Conservation (phyloP, 805 yeast genomes). For the Ogataea ganodermae region DNA sequence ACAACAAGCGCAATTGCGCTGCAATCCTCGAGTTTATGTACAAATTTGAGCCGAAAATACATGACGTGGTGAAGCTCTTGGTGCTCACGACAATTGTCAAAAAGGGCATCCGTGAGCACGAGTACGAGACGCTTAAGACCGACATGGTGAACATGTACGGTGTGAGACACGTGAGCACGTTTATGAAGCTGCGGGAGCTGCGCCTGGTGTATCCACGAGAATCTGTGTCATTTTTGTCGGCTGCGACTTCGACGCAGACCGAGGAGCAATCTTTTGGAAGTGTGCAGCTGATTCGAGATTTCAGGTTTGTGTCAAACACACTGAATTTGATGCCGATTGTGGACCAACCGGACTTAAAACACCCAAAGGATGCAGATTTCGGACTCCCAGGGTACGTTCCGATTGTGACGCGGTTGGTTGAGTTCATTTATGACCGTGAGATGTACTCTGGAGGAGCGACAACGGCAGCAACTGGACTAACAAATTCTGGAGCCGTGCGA, state of each 20-base stretch:
- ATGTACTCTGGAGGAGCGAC: conserved; percentile 35
- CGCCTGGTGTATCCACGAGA: conserved; percentile 47
- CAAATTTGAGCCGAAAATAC: conserved; percentile 41
- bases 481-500: conserved; percentile 18
- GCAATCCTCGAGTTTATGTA: conserved; percentile 53
- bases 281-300: conserved; percentile 37
- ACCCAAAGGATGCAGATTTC: conserved; percentile 53
- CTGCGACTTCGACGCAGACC: conserved; percentile 9
- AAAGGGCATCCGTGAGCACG: conserved; percentile 69
- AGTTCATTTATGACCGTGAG: conserved; percentile 62
- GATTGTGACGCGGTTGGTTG: conserved; percentile 64
- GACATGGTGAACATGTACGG: conserved; percentile 71
- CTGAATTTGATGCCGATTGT: conserved; percentile 50
- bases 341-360: conserved; percentile 36
- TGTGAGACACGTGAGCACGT: conserved; percentile 44
- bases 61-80: conserved; percentile 52
- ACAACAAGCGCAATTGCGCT: conserved; percentile 38
- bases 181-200: conserved; percentile 51
- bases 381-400: conserved; percentile 87
- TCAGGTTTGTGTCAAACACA: conserved; percentile 37
- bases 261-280: conserved; percentile 15
- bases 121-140: conserved; percentile 53
- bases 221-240: conserved; percentile 24
- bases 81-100: conserved; percentile 62
- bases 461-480: conserved; percentile 31